Conservation (phyloP, 176 grass and related monocot species). For the Areca catechu region DNA sequence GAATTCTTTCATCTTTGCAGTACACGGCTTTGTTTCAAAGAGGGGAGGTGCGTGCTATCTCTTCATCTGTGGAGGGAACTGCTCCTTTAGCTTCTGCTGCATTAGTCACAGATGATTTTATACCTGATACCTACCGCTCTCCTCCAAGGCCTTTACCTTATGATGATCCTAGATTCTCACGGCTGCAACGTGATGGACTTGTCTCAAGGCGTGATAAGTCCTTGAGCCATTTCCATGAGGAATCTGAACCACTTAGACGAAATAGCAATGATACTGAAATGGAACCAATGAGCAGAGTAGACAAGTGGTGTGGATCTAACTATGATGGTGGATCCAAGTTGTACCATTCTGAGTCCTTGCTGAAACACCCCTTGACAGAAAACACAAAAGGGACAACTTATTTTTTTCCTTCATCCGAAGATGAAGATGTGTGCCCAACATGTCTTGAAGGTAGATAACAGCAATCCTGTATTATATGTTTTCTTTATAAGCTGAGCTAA, state of each 20-base stretch:
- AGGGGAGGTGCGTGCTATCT: slow-evolving; percentile 41
- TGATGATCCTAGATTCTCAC: slow-evolving; percentile 79
- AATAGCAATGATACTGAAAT: slow-evolving; percentile 27
- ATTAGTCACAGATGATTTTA: slow-evolving; percentile 25
- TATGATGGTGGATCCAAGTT: slow-evolving; percentile 54
- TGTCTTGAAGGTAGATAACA: slow-evolving; percentile 81
- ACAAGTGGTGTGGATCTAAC: slow-evolving; percentile 59
- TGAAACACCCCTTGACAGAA: slow-evolving; percentile 43
- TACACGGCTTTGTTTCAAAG: slow-evolving; percentile 72
- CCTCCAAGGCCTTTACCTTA: slow-evolving; percentile 84
- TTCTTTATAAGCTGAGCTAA: neutral
- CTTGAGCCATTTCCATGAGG: slow-evolving; percentile 58
- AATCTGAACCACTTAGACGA: slow-evolving; percentile 60
- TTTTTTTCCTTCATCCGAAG: slow-evolving; percentile 59
- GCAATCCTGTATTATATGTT: neutral
- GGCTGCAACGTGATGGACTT: slow-evolving; percentile 35
- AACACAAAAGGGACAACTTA: slow-evolving; percentile 45
- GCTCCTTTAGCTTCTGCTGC: slow-evolving; percentile 39
- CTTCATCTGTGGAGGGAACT: slow-evolving; percentile 56
- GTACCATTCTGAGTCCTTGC: slow-evolving; percentile 40
- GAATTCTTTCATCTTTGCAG: slow-evolving; percentile 26
- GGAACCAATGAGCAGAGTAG: slow-evolving; percentile 32
- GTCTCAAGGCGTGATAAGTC: slow-evolving; percentile 41
- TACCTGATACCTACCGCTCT: slow-evolving; percentile 63
- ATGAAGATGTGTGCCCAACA: slow-evolving; percentile 94